These are phyloP conservation scores for Blumeria graminis DNA, from an alignment of 2,329 filamentous ascomycete genomes.

Conservation along the genomic window DNA sequence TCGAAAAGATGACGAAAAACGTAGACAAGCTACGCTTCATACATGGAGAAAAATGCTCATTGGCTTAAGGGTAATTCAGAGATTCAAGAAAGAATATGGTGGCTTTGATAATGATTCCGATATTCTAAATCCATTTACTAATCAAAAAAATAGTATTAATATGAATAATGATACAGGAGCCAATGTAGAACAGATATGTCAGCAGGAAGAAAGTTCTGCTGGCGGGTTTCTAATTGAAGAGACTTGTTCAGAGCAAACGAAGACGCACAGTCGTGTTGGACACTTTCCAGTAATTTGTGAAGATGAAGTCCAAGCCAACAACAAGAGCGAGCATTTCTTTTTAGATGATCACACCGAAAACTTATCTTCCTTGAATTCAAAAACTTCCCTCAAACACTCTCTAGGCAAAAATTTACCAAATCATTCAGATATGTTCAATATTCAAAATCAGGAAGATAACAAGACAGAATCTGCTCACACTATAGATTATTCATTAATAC, in stretches of 20 bases:
- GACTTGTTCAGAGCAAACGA: constrained; percentile 23
- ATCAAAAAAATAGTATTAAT: constrained; percentile 16
- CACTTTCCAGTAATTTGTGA: constrained; percentile 14
- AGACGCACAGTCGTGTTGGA: constrained; percentile 4
- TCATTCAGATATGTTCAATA: constrained; percentile 1
- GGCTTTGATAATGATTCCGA: constrained; percentile 27
- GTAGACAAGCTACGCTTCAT: constrained; percentile 44
- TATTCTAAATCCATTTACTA: constrained; percentile 28
- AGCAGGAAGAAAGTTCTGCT: constrained; percentile 26
- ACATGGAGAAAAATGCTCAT: constrained; percentile 75
- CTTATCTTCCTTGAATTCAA: background rate
- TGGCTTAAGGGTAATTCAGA: constrained; percentile 58
- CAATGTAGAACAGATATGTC: constrained; percentile 11
- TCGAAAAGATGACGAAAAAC: constrained; percentile 65
- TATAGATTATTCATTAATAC: background rate
- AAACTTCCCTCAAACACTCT: constrained; percentile 8
- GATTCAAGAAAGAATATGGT: constrained; percentile 55
- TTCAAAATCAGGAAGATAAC: constrained; percentile 6
- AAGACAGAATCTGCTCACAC: background rate
- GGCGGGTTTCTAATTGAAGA: constrained; percentile 38
- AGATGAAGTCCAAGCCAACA: constrained; percentile 8
- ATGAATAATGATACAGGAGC: constrained; percentile 12
- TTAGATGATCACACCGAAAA: constrained; percentile 9
- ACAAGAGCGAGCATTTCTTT: constrained; percentile 10
- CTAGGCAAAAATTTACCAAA: constrained; percentile 3